Evolutionary conservation across 768 basidiomycete species (phyloP), one percentile per base, ranked within the genome.

Genomic region (Boletus insuetus): DNA sequence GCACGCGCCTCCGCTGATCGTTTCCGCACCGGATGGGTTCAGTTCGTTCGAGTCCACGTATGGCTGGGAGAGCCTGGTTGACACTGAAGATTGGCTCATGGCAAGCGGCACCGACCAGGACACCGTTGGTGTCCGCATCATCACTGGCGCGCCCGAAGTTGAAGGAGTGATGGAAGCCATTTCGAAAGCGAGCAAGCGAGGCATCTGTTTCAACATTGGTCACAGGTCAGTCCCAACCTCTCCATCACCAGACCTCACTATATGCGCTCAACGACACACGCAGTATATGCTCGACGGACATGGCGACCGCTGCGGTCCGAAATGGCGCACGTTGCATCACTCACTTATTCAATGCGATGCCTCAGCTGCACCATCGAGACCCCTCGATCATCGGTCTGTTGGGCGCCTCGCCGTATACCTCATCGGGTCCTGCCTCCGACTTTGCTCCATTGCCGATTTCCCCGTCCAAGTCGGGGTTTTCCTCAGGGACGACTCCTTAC

Each of bases 301-400:
- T 85, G 56, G 91, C 93, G 8, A 85, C 84, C 19, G 71, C 80
- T 9, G 91, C 91, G 4, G 79, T 94, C 6, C 71, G 78, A 17
- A 77, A 78, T 53, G 93, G 93, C 19, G 89, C 91, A 7, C 79
- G 84, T n/a, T 82, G 93, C 54, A 91, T 95, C 60, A 95, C 94
- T 0, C 94, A 95, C 71, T 76, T 95, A 24, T 94, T 93, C 83
- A 96, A 96, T 61, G 91, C 92, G 8, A 94, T 94, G 92, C 89
- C 89, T 14, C 89, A 89, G 63, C 71, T 91, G 38, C 89, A 95
- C 68, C 93, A 96, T 67, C 82, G 94, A 34, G 92, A 94, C 68
- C 93, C 94, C 12, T 90, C 90, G 12, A 91, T 95, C 64, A 92
- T 95, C 53, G 94, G 94, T 26, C 79, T 95, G 9, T 73, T 96